A percentile compares a stretch with the other conserved stretches of the same genome.
phyloP scores from a whole-genome alignment of 2,329 filamentous ascomycete species.

The Akanthomyces lecanii region DNA sequence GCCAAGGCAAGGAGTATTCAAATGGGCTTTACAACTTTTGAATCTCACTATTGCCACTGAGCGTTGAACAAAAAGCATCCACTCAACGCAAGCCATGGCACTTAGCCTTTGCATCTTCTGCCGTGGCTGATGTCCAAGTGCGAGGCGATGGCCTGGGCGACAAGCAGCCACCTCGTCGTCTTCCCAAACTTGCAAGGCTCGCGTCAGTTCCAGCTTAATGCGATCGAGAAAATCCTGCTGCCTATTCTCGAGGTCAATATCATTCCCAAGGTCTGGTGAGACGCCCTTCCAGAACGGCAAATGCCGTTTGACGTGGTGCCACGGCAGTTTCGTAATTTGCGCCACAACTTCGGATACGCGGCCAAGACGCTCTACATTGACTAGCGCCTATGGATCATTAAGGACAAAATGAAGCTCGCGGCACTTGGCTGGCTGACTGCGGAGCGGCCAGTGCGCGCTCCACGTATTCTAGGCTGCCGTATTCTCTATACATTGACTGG shows the following conservation, averaged over 20 bases:
- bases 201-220: not conserved
- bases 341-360: not conserved
- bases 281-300: not conserved
- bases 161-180: too few species aligned
- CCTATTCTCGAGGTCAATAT: not conserved
- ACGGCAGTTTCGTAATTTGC: not conserved
- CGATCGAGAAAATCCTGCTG: not conserved
- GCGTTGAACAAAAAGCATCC: too few species aligned
- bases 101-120: not conserved
- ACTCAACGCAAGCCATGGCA: too few species aligned
- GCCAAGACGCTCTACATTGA: not conserved
- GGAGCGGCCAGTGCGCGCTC: not conserved
- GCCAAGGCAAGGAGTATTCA: not conserved
- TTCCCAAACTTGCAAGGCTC: too few species aligned
- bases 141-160: not conserved
- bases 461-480: conserved; percentile 6
- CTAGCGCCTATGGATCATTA: not conserved
- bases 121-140: not conserved
- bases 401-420: too few species aligned
- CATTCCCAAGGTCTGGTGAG: not conserved
- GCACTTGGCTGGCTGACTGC: too few species aligned
- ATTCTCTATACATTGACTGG: not conserved
- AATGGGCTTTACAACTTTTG: too few species aligned
- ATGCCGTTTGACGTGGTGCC: not conserved
- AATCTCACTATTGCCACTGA: too few species aligned